Evolutionary conservation across 768 basidiomycete genomes (phyloP).

Genomic region (Trametes meyenii): DNA sequence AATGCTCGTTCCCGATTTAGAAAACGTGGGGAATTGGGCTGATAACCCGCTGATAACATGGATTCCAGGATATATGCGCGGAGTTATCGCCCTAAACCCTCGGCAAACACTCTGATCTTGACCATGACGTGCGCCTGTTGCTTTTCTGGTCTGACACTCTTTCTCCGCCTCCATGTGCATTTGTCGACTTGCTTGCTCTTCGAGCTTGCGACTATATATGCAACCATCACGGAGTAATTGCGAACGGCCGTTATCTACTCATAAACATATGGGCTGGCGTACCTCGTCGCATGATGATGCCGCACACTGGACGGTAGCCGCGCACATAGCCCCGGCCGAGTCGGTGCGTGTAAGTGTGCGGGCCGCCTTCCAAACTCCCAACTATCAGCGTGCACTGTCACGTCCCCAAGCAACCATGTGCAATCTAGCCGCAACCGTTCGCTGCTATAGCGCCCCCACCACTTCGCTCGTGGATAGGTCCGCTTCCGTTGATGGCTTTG

Average conservation of each 20-base stretch:
- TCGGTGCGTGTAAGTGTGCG: conserved; percentile 8
- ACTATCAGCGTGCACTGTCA: conserved; percentile 6
- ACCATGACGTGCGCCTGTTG: not conserved
- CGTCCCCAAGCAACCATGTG: conserved; percentile 16
- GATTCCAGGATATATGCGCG: not conserved
- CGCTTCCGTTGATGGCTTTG: conserved; percentile 5
- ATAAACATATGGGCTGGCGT: conserved; percentile 9
- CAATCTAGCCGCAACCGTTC: not conserved
- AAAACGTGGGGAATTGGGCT: not conserved
- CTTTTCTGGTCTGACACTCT: too few relatives aligned
- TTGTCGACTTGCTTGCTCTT: not conserved
- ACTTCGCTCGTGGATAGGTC: not conserved
- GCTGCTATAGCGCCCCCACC: not conserved
- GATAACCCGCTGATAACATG: not conserved
- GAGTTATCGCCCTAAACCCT: too few relatives aligned
- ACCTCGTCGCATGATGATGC: conserved; percentile 16
- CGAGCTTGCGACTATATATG: too few relatives aligned
- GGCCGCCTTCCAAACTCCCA: not conserved
- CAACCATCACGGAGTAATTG: not conserved
- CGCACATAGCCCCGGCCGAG: conserved; percentile 18
- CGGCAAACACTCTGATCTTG: not conserved
- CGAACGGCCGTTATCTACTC: conserved; percentile 17
- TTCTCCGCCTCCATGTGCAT: not conserved
- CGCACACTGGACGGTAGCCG: conserved; percentile 3
- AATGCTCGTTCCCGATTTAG: conserved; percentile 20